Conservation (phyloP, 1,284 basidiomycete species). For the Cutaneotrichosporon sp. region DNA sequence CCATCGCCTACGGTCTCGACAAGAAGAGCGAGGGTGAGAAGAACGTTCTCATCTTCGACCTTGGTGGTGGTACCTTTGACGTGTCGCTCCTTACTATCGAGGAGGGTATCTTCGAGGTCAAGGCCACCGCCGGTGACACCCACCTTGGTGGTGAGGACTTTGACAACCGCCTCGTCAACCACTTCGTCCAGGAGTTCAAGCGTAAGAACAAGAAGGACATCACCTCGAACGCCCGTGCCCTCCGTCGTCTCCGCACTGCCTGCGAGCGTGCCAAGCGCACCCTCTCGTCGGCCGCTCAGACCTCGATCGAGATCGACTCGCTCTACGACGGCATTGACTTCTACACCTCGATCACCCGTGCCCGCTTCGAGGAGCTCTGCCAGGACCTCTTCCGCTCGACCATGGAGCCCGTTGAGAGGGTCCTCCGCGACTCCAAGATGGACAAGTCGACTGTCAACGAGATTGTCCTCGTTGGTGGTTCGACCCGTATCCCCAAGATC, state of each 20-base stretch:
- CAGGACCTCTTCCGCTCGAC: slow-evolving; percentile 96
- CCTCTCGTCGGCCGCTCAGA: slow-evolving; percentile 93
- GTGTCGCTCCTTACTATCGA: slow-evolving; percentile 95
- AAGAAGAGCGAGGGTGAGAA: slow-evolving; percentile 85
- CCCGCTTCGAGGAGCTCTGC: slow-evolving; percentile 97
- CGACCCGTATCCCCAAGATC: slow-evolving; percentile 97
- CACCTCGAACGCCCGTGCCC: slow-evolving; percentile 87
- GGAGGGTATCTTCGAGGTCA: slow-evolving; percentile 95
- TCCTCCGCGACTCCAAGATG: slow-evolving; percentile 96
- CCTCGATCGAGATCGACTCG: slow-evolving; percentile 97
- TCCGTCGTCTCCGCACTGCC: slow-evolving; percentile 94
- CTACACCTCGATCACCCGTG: slow-evolving; percentile 97
- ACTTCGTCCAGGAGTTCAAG: slow-evolving; percentile 95
- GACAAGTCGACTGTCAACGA: slow-evolving; percentile 77
- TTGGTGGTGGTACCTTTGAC: slow-evolving; percentile 98
- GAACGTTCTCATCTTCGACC: slow-evolving; percentile 96
- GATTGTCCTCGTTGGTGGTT: slow-evolving; percentile 83
- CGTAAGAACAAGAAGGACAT: slow-evolving; percentile 93
- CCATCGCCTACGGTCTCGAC: slow-evolving; percentile 94
- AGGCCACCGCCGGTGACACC: slow-evolving; percentile 97
- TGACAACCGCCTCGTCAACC: slow-evolving; percentile 92
- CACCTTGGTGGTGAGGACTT: slow-evolving; percentile 99
- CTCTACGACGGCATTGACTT: slow-evolving; percentile 98
- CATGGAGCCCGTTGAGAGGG: slow-evolving; percentile 97
- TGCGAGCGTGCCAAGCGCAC: slow-evolving; percentile 99